Conservation (phyloP, 805 yeast species). For the Candida xyloterini region DNA sequence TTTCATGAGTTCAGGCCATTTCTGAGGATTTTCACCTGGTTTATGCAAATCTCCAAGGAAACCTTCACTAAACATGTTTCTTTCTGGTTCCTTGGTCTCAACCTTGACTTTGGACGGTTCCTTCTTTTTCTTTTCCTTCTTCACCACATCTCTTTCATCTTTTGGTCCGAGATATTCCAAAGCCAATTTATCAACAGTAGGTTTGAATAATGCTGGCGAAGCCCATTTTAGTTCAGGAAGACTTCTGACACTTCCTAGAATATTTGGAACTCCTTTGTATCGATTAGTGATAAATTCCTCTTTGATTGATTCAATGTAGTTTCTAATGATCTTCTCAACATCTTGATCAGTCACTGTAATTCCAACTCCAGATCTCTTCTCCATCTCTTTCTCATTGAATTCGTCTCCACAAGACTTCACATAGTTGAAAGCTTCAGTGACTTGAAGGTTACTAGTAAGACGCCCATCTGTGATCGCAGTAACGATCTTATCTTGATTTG, state of each 20-base stretch:
- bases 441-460: conserved; percentile 66
- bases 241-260: conserved; percentile 73
- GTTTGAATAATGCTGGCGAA: conserved; percentile 80
- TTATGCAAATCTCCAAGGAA: conserved; percentile 92
- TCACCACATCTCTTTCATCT: conserved; percentile 86
- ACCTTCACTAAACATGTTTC: conserved; percentile 93
- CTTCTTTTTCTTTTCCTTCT: conserved; percentile 69
- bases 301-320: conserved; percentile 58
- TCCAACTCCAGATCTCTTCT: conserved; percentile 79
- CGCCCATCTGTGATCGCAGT: conserved; percentile 62
- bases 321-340: conserved; percentile 53
- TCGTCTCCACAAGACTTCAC: conserved; percentile 48
- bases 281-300: conserved; percentile 66
- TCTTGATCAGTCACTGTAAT: conserved; percentile 64
- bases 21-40: conserved; percentile 94
- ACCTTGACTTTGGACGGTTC: conserved; percentile 19
- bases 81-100: conserved; percentile 28
- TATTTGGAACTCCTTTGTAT: conserved; percentile 72
- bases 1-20: conserved; percentile 76
- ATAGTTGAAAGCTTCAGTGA: conserved; percentile 78
- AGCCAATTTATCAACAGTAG: conserved; percentile 77
- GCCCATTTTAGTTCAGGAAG: conserved; percentile 88
- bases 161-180: conserved; percentile 82
- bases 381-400: conserved; percentile 50
- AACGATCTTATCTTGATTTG: conserved; percentile 50